These are phyloP conservation scores for Ustilago esculenta DNA, from an alignment of 1,284 basidiomycete genomes.

Conservation along the genomic window DNA sequence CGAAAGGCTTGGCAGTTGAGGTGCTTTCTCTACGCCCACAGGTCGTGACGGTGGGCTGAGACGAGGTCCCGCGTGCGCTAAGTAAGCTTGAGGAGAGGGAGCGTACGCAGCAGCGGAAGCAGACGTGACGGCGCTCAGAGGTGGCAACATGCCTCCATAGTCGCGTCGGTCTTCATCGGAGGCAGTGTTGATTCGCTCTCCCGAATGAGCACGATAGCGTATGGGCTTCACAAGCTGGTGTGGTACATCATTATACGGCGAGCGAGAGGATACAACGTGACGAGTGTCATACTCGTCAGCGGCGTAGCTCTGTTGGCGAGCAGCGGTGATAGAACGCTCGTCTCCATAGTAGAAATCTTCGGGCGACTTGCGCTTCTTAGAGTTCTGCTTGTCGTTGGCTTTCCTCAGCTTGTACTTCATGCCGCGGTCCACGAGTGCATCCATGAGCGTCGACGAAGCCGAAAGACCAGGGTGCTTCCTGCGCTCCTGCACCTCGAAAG, in stretches of 20 bases:
- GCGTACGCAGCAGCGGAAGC: background rate
- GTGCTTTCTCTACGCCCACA: conserved; percentile 1
- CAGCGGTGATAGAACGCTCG: conserved; percentile 7
- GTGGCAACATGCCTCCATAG: conserved; percentile 14
- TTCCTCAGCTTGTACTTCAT: conserved; percentile 50
- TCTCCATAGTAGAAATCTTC: conserved; percentile 39
- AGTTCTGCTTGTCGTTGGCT: conserved; percentile 23
- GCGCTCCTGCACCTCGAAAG: conserved; percentile 42
- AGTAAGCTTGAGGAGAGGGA: background rate
- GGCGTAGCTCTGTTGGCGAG: conserved; percentile 24
- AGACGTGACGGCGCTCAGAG: conserved; percentile 2
- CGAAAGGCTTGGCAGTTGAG: conserved; percentile 25
- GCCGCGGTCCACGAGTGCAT: conserved; percentile 37
- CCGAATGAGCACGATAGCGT: conserved; percentile 5
- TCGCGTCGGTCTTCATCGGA: background rate
- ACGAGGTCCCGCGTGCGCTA: background rate
- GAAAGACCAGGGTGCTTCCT: conserved; percentile 38
- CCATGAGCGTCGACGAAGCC: conserved; percentile 27
- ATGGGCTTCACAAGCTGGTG: conserved; percentile 15
- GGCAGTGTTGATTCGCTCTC: background rate
- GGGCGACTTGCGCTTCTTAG: conserved; percentile 42
- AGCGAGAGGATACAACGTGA: background rate
- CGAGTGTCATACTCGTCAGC: conserved; percentile 24
- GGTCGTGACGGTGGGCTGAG: conserved; percentile 8
- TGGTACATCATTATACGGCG: conserved; percentile 1